Evolutionary conservation across 2,329 filamentous ascomycete species (phyloP), one percentile per base, ranked within the genome.

Genomic region (Emmonsiellopsis sp.): DNA sequence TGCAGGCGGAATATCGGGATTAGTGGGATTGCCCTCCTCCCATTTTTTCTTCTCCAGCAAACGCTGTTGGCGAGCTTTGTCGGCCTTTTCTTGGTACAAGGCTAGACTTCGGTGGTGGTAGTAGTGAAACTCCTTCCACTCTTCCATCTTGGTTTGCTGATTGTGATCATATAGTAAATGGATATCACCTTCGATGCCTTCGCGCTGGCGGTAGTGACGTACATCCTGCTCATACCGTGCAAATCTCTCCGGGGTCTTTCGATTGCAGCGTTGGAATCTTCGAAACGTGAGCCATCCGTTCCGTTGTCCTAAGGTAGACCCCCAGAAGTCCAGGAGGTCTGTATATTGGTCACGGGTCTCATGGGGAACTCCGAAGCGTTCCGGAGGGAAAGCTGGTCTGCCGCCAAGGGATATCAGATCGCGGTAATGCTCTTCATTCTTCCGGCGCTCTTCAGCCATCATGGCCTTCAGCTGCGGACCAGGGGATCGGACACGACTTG

Each of bases 41-140:
- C 51, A 52, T 1, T 52, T 33, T 32, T 3, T 47, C 17, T 11
- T 39, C 3, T 47, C n/a, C 47, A 37, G 32, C 42, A 39, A 32
- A 10, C 42, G 11, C 40, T 14, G 10, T 32, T 37, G 31, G 21
- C 51, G 42, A 2, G 9, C 32, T 37, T 27, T 11, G 14, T 52
- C 33, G 6, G 51, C 51, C 2, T 40, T 47, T 17, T 45, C 42
- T 27, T 42, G 46, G 14, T 0, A 17, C 3, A 0, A 7, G 21
- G 40, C 17, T 3, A 54, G 21, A 3, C 31, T 9, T 7, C 11
- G 36, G 53, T 54, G 53, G 10, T 33, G 1, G 17, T 17, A 51
- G 42, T 54, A 52, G 34, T 54, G 53, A 32, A 36, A 54, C 21
- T 54, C 53, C 31, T 54, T 54, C 53, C 53, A 54, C 1, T 51